phyloP scores from a whole-genome alignment of 176 grass and related monocot species.

The Zizania latifolia region DNA sequence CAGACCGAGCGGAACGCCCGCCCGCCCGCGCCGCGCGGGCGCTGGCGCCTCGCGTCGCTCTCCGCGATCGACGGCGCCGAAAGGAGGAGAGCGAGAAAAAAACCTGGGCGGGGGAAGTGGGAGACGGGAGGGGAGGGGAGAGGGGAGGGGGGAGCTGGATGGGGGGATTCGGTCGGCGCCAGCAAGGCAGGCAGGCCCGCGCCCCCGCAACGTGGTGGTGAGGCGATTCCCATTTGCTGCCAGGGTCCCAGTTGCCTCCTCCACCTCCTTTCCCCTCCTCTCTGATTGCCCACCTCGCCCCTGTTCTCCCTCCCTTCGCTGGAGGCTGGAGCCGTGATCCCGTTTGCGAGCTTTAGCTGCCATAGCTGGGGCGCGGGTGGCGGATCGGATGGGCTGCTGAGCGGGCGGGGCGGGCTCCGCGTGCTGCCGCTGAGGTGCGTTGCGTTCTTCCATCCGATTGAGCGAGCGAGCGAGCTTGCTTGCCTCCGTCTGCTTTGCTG shows the following conservation, averaged over 20 bases:
- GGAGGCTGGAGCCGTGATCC: neutral
- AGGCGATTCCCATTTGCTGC: slow-evolving; percentile 18
- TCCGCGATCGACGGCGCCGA: slow-evolving; percentile 20
- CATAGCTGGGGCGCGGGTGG: neutral
- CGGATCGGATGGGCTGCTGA: neutral
- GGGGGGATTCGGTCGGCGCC: slow-evolving; percentile 45
- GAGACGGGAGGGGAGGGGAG: neutral
- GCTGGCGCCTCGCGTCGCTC: slow-evolving; percentile 7
- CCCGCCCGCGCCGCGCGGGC: neutral
- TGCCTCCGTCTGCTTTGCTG: neutral
- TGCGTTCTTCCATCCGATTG: neutral
- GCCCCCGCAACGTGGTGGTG: slow-evolving; percentile 39
- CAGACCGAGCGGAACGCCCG: neutral
- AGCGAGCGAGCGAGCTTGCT: neutral
- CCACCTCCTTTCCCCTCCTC: neutral
- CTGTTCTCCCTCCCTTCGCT: neutral
- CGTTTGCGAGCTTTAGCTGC: neutral
- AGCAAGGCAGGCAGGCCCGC: slow-evolving; percentile 39
- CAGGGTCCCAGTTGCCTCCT: neutral
- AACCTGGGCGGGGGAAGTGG: neutral
- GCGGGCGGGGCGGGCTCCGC: neutral
- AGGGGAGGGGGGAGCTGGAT: neutral
- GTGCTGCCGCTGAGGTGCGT: slow-evolving; percentile 22
- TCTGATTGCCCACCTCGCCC: neutral
- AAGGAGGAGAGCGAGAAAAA: neutral